Conservation (phyloP, 1,284 basidiomycete species). For the Xerocomus minutiporus region DNA sequence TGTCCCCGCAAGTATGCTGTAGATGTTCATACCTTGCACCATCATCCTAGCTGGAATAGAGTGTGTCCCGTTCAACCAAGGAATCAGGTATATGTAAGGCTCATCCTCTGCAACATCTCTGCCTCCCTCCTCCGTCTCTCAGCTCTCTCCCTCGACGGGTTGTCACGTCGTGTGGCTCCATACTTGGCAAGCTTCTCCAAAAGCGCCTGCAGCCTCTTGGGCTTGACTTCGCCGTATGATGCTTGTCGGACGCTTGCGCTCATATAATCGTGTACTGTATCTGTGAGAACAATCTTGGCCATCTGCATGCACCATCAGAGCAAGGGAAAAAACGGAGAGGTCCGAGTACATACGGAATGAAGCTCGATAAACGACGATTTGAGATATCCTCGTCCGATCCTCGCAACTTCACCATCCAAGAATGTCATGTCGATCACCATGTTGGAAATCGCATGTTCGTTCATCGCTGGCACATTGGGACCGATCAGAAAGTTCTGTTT, state of each 20-base stretch:
- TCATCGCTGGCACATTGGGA: slow-evolving; percentile 73
- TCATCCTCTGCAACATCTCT: slow-evolving; percentile 60
- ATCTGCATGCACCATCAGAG: slow-evolving; percentile 48
- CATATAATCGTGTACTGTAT: slow-evolving; percentile 77
- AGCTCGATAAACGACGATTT: slow-evolving; percentile 78
- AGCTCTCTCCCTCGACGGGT: slow-evolving; percentile 52
- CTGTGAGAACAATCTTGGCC: slow-evolving; percentile 68
- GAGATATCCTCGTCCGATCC: slow-evolving; percentile 67
- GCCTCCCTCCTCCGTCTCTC: slow-evolving; percentile 75
- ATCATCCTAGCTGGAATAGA: slow-evolving; percentile 8
- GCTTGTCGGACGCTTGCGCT: slow-evolving; percentile 68
- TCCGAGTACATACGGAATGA: slow-evolving; percentile 56
- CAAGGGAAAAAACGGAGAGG: not conserved
- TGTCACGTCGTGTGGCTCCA: slow-evolving; percentile 59
- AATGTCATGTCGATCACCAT: slow-evolving; percentile 81
- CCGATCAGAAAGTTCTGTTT: slow-evolving; percentile 74
- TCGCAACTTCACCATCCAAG: slow-evolving; percentile 76
- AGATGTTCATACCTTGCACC: slow-evolving; percentile 17
- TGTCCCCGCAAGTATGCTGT: slow-evolving; percentile 16
- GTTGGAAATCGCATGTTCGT: slow-evolving; percentile 84
- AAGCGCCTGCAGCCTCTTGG: slow-evolving; percentile 69
- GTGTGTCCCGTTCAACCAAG: slow-evolving; percentile 1
- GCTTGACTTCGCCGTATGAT: slow-evolving; percentile 69
- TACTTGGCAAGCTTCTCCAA: slow-evolving; percentile 77
- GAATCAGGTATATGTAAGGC: slow-evolving; percentile 17